A percentile compares a stretch with the other conserved stretches of the same genome.
Conservation (phyloP, 768 basidiomycete species). For the Asterophora lycoperdoides region DNA sequence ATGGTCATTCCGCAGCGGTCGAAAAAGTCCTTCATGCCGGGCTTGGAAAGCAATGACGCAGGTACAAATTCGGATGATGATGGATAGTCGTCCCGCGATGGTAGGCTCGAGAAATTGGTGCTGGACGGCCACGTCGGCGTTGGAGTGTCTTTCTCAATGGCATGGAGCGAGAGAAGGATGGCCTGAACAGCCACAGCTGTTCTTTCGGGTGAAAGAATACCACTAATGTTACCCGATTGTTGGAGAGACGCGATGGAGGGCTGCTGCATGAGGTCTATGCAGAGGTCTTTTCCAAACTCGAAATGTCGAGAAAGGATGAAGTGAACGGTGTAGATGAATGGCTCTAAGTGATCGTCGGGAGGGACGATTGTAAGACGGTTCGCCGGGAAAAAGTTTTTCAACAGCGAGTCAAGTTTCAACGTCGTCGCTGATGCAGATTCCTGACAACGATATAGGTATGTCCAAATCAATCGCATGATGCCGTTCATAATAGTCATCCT, state of each 20-base stretch:
- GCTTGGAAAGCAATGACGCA: slow-evolving; percentile 48
- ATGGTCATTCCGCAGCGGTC: slow-evolving; percentile 59
- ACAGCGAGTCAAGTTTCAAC: slow-evolving; percentile 68
- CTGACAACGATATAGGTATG: slow-evolving; percentile 90
- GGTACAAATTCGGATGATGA: slow-evolving; percentile 64
- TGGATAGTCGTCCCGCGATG: slow-evolving; percentile 63
- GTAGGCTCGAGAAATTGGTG: slow-evolving; percentile 56
- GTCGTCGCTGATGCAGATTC: slow-evolving; percentile 80
- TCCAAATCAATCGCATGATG: slow-evolving; percentile 82
- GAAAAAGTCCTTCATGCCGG: slow-evolving; percentile 69
- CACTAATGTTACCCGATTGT: slow-evolving; percentile 37
- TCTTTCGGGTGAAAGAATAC: slow-evolving; percentile 62
- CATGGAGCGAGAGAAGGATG: slow-evolving; percentile 64
- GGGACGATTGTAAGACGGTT: slow-evolving; percentile 58
- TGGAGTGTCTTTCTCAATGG: slow-evolving; percentile 65
- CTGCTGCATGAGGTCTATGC: slow-evolving; percentile 79
- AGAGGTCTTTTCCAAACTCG: slow-evolving; percentile 80
- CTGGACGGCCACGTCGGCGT: slow-evolving; percentile 78
- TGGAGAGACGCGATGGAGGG: slow-evolving; percentile 40
- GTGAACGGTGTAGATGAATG: slow-evolving; percentile 75
- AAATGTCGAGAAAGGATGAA: slow-evolving; percentile 80
- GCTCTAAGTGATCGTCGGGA: slow-evolving; percentile 71
- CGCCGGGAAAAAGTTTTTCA: slow-evolving; percentile 77
- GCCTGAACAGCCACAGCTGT: slow-evolving; percentile 75
- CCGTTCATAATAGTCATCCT: slow-evolving; percentile 76